Evolutionary conservation across 1,139 yeast species (phyloP).

Genomic region (Yamadazyma atlantica): DNA sequence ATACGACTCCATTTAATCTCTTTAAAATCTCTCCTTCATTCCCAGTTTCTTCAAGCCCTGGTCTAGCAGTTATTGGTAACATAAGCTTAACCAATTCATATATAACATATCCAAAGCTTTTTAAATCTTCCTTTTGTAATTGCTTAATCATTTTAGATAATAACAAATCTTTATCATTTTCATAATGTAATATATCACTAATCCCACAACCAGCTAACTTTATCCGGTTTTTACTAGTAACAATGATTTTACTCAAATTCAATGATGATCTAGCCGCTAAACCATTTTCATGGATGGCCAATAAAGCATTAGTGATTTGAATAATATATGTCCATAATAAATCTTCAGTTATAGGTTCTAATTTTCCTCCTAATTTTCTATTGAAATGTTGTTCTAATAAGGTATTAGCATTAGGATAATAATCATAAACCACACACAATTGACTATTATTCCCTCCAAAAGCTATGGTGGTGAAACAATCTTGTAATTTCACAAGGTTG

Average conservation of each 20-base stretch:
- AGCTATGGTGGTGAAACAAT: constrained; percentile 84
- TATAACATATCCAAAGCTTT: constrained; percentile 56
- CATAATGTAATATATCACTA: constrained; percentile 59
- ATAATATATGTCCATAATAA: constrained; percentile 72
- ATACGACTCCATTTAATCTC: constrained; percentile 17
- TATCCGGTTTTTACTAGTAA: constrained; percentile 69
- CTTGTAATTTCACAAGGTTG: constrained; percentile 66
- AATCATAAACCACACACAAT: constrained; percentile 40
- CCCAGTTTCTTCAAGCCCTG: constrained; percentile 7
- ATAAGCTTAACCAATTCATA: constrained; percentile 52
- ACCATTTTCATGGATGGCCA: constrained; percentile 58
- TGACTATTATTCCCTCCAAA: constrained; percentile 67
- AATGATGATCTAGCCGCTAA: constrained; percentile 62
- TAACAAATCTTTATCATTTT: constrained; percentile 27
- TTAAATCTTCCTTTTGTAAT: constrained; percentile 55
- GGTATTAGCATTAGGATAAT: constrained; percentile 40
- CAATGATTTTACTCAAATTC: constrained; percentile 67
- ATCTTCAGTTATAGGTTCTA: constrained; percentile 59
- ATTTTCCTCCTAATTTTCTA: constrained; percentile 31
- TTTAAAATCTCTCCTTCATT: constrained; percentile 18
- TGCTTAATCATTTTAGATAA: constrained; percentile 16
- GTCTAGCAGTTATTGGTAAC: constrained; percentile 29
- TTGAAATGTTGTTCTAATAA: constrained; percentile 34
- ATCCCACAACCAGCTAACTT: constrained; percentile 73
- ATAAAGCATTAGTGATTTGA: constrained; percentile 70